Percentiles rank a stretch among this genome's conserved stretches.
Conservation (phyloP, 257 asterid species). For the Solanum tarapatanum region DNA sequence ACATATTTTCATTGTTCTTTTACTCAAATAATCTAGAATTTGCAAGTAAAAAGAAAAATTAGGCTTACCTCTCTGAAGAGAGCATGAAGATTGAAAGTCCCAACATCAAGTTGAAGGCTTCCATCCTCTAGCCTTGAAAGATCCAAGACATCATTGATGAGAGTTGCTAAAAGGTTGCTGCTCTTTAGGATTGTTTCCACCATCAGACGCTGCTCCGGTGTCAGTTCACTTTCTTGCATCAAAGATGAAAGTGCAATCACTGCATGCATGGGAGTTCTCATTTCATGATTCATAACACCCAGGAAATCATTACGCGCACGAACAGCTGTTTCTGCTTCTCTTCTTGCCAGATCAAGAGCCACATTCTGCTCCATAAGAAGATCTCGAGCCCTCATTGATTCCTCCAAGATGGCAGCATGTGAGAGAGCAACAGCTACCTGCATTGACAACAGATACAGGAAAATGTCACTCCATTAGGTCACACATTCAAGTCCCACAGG, state of each 20-base stretch:
- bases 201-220: conserved; percentile 97
- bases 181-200: conserved; percentile 92
- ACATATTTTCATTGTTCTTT: neutral
- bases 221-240: conserved; percentile 74
- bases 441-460: conserved; percentile 5
- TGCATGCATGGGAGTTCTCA: conserved; percentile 99
- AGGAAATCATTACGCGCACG: conserved; percentile 95
- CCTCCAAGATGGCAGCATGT: conserved; percentile 96
- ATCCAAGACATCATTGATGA: conserved; percentile 92
- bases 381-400: conserved; percentile 95
- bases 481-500: neutral
- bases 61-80: conserved; percentile 71
- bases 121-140: conserved; percentile 98
- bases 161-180: conserved; percentile 92
- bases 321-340: conserved; percentile 96
- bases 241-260: conserved; percentile 84
- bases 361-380: conserved; percentile 88
- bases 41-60: neutral
- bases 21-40: neutral
- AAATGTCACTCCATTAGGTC: neutral
- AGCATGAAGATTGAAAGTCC: conserved; percentile 64
- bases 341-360: conserved; percentile 85
- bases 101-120: conserved; percentile 78
- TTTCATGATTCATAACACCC: conserved; percentile 98
- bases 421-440: conserved; percentile 99